Conservation (phyloP, 306 rosid species). For the Carpinus fangiana region DNA sequence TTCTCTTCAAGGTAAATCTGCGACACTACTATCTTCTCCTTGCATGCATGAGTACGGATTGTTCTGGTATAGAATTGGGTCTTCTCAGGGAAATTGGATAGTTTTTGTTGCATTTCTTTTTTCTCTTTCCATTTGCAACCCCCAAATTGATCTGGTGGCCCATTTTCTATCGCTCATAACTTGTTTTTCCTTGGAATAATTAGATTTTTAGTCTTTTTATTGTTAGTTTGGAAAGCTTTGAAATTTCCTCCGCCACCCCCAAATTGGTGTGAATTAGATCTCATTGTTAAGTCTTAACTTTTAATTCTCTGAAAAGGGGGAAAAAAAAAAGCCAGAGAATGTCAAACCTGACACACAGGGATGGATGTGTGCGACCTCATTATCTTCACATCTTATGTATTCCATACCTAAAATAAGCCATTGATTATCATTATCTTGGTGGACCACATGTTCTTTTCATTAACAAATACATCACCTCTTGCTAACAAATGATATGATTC, state of each 20-base stretch:
- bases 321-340: too few species aligned
- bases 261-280: not conserved
- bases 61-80: not conserved
- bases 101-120: not conserved
- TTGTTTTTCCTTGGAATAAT: not conserved
- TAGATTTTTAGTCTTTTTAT: not conserved
- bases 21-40: not conserved
- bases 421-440: not conserved
- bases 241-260: not conserved
- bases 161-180: not conserved
- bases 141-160: not conserved
- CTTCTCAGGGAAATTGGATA: not conserved
- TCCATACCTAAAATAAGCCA: not conserved
- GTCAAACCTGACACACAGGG: too few species aligned
- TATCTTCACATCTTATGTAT: not conserved
- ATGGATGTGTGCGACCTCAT: not conserved
- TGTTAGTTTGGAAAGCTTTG: not conserved
- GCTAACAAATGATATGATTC: constrained; percentile 15
- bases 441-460: not conserved
- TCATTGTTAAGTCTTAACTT: not conserved
- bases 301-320: not conserved
- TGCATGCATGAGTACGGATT: constrained; percentile 1
- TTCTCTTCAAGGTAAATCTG: constrained; percentile 80
- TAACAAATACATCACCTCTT: not conserved
- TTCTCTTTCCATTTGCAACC: not conserved